These are phyloP conservation scores for Sclerotinia trifoliorum DNA, from an alignment of 2,329 filamentous ascomycete species.

Conservation along the genomic window DNA sequence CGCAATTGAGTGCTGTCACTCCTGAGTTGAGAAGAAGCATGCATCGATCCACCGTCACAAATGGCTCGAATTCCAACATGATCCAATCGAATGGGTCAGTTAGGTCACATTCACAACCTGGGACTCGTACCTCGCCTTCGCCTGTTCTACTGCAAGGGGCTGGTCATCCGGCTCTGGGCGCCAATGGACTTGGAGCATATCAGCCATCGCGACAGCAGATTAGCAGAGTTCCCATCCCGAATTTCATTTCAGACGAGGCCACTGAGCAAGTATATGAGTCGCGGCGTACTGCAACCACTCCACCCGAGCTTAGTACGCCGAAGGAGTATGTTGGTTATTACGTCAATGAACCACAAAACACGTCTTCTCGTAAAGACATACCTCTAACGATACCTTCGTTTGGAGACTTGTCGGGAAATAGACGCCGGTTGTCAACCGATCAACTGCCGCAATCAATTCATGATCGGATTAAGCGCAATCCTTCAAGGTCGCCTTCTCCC, in stretches of 20 bases:
- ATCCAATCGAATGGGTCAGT: conserved; percentile 54
- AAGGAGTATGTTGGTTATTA: conserved; percentile 42
- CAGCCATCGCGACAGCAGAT: conserved; percentile 34
- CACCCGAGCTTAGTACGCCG: conserved; percentile 34
- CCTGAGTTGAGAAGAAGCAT: conserved; percentile 58
- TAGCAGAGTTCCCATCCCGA: conserved; percentile 54
- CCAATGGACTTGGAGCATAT: conserved; percentile 39
- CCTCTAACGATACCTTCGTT: conserved; percentile 38
- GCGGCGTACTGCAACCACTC: conserved; percentile 27
- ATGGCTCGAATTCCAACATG: conserved; percentile 46
- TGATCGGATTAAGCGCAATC: conserved; percentile 35
- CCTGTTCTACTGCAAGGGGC: conserved; percentile 42
- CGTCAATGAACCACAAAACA: conserved; percentile 34
- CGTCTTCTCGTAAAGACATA: conserved; percentile 29
- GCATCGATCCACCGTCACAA: conserved; percentile 53
- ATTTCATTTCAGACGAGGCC: conserved; percentile 55
- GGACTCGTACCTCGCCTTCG: conserved; percentile 45
- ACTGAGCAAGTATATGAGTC: conserved; percentile 30
- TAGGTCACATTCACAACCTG: conserved; percentile 66
- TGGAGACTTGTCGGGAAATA: conserved; percentile 35
- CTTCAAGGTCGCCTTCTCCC: conserved; percentile 41
- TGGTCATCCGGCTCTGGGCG: conserved; percentile 40
- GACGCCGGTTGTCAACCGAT: conserved; percentile 38
- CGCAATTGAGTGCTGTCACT: conserved; percentile 46
- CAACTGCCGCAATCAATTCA: conserved; percentile 40